A percentile compares a stretch with the other conserved stretches of the same genome.
These are phyloP conservation scores for Trametes coccinea DNA, from an alignment of 768 basidiomycete genomes.

Conservation along the genomic window DNA sequence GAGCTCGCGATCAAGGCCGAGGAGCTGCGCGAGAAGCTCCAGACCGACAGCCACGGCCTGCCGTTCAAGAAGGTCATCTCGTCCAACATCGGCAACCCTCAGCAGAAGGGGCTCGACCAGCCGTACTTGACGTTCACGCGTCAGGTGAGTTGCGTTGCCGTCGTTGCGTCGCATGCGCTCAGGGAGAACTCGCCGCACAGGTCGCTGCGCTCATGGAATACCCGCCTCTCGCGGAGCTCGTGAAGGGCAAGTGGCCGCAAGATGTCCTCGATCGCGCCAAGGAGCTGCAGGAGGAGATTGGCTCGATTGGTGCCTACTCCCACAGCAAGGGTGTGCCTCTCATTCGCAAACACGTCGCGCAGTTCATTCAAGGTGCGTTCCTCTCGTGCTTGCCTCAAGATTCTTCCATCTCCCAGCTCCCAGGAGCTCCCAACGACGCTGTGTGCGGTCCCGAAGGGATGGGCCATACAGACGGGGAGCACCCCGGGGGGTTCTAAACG, in stretches of 20 bases:
- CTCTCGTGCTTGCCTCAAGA: not conserved
- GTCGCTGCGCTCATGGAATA: constrained; percentile 92
- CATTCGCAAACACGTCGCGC: constrained; percentile 85
- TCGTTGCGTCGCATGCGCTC: no score
- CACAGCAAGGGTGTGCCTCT: constrained; percentile 91
- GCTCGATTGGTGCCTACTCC: constrained; percentile 92
- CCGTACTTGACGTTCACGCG: constrained; percentile 88
- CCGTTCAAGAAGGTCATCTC: constrained; percentile 90
- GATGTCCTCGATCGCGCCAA: constrained; percentile 86
- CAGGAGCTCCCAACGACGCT: no score
- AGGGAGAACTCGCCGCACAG: constrained; percentile 37
- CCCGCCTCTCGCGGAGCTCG: constrained; percentile 78
- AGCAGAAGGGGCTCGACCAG: constrained; percentile 93
- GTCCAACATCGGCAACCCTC: constrained; percentile 98
- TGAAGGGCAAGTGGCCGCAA: constrained; percentile 75
- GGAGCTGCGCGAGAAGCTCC: constrained; percentile 70
- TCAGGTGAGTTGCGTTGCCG: constrained; percentile 54
- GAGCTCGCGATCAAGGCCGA: constrained; percentile 96
- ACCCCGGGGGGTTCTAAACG: no score
- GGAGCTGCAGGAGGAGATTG: constrained; percentile 81
- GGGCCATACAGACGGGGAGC: no score
- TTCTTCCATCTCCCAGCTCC: no score
- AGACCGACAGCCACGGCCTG: constrained; percentile 48
- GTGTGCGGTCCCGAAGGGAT: no score
- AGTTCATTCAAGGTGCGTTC: constrained; percentile 76